Conservation (phyloP, 1,284 basidiomycete species). For the Fomitopsis schrenkii region DNA sequence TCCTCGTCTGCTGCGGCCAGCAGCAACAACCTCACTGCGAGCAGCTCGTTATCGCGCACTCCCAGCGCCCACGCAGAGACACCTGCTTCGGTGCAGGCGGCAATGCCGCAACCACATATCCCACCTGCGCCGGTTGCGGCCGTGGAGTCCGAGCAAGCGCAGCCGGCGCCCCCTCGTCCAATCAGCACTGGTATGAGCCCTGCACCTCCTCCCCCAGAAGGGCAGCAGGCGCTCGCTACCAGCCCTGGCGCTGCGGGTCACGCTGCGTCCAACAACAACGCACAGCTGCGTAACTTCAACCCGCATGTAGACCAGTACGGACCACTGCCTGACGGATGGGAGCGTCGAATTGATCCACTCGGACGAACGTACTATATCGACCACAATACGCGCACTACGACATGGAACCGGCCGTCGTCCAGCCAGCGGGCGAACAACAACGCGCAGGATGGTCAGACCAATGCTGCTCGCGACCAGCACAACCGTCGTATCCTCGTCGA, state of each 20-base stretch:
- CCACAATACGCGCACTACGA: constrained; percentile 92
- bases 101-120: constrained; percentile 37
- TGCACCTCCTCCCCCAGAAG: constrained; percentile 5
- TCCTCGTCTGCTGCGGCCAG: constrained; percentile 30
- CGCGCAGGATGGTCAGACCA: constrained; percentile 45
- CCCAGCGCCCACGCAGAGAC: constrained; percentile 29
- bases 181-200: constrained; percentile 23
- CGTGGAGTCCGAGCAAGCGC: constrained; percentile 20
- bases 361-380: constrained; percentile 90
- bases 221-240: constrained; percentile 16
- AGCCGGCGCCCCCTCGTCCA: constrained; percentile 21
- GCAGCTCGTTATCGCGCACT: constrained; percentile 27
- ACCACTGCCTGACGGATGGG: constrained; percentile 89
- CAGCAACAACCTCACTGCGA: constrained; percentile 30
- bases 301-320: constrained; percentile 66
- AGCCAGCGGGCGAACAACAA: constrained; percentile 40
- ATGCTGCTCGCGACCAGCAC: constrained; percentile 50
- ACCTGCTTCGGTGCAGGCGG: constrained; percentile 19
- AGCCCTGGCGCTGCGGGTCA: constrained; percentile 36
- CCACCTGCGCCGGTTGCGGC: constrained; percentile 21
- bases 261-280: constrained; percentile 32
- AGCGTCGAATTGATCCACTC: constrained; percentile 86
- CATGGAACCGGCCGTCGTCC: constrained; percentile 76
- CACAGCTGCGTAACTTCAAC: constrained; percentile 52
- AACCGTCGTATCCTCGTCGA: constrained; percentile 57